Base-by-base conservation (phyloP, 202 grass and related monocot species). In the Musa balbisiana region DNA sequence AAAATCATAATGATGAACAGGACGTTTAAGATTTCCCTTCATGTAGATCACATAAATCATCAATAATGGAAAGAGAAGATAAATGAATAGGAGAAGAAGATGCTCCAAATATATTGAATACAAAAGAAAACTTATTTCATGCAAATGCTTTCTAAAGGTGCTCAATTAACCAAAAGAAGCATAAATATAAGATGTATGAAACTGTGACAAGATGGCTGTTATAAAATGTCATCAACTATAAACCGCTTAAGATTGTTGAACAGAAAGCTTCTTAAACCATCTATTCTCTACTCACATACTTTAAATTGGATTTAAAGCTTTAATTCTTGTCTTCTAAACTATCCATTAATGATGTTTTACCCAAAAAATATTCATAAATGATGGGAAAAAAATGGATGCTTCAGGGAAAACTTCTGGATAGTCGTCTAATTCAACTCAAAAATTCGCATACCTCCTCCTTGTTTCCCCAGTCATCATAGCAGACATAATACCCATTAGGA, bases 401-500 rank as follows among this genome's bases (percentile, higher is more conserved):
- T 8, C 33, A 43, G 5, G 33, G 33, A 76, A 9, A 64, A 50
- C 27, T 14, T 51, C 9, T 22, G 3, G 54, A 67, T 29, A 55
- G 65, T 55, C 22, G 16, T 43, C 33, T 43, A 76, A 54, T 43
- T 22, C 68, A 49, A 4, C 76, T 25, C 11, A 51, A 56, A 69
- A 22, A 55, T 1, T 54, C 62, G 33, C 64, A 63, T 87, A 99
- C 95, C 89, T 99, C 91, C 82, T 99, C 95, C 67, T 83, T 99
- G 79, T 99, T 99, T 82, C 89, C 95, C 83, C 87, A 99, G 15
- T 4, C 80, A 70, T 95, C 82, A 63, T 84, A 99, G 69, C 62
- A 79, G 73, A 99, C 91, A 80, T 82, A 92, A 87, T 99, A 99
- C 4, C 95, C 91, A 65, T 82, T 90, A 80, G 84, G 87, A 55